Evolutionary conservation across 106 monocot genomes (phyloP).

Genomic region (Cymbidium sinense): DNA sequence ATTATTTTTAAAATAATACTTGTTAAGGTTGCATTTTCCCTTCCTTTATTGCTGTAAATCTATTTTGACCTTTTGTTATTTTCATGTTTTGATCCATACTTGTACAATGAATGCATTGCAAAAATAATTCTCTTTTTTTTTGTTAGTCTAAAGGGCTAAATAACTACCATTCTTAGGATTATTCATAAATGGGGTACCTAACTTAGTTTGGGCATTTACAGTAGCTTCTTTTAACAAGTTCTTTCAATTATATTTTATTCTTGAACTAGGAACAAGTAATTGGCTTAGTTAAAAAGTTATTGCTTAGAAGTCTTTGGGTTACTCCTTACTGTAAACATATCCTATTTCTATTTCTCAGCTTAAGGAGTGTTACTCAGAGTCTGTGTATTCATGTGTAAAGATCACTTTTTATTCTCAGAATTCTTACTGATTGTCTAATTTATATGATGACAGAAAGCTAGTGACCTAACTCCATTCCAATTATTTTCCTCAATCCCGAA

Average conservation of each 20-base stretch:
- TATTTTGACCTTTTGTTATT: neutral
- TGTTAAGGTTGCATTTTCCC: neutral
- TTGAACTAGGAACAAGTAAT: neutral
- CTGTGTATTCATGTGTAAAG: no score
- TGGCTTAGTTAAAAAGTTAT: neutral
- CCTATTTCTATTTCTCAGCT: no score
- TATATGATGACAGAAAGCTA: no score
- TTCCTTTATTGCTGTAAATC: neutral
- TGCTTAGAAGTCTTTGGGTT: neutral
- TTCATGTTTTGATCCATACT: neutral
- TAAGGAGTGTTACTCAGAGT: no score
- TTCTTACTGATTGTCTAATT: no score
- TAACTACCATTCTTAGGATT: neutral
- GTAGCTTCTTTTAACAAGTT: neutral
- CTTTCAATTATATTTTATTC: neutral
- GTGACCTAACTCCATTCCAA: no score
- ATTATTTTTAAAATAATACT: neutral
- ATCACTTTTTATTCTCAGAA: no score
- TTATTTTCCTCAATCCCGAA: no score
- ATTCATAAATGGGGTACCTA: neutral
- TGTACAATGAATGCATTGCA: neutral
- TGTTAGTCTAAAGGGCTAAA: neutral
- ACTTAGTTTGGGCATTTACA: neutral
- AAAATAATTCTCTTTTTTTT: neutral
- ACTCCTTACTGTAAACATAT: no score